These are phyloP conservation scores for Sicyos baderoa DNA, from an alignment of 306 rosid genomes.

Conservation along the genomic window DNA sequence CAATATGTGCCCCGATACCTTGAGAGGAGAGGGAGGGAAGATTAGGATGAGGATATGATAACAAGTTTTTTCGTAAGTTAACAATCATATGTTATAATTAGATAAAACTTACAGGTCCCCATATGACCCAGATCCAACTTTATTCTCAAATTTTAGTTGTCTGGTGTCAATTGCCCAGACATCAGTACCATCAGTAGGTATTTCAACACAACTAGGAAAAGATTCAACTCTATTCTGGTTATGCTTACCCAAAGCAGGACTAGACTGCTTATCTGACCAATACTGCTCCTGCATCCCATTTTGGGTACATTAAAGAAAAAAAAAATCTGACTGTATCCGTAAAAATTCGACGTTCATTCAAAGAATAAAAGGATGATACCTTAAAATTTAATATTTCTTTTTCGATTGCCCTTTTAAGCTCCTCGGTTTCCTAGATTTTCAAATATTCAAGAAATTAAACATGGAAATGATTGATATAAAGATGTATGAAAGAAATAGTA, in stretches of 20 bases:
- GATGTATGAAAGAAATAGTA: background rate
- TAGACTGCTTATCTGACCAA: conserved; percentile 46
- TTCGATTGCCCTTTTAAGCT: conserved; percentile 63
- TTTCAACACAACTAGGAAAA: conserved; percentile 49
- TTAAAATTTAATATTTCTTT: conserved; percentile 57
- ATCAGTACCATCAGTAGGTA: conserved; percentile 90
- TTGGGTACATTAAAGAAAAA: conserved; percentile 16
- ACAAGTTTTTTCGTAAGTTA: conserved; percentile 20
- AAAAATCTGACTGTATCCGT: background rate
- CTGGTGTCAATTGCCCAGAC: conserved; percentile 92
- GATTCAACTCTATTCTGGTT: conserved; percentile 41
- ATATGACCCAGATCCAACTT: conserved; percentile 93
- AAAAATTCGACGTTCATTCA: background rate
- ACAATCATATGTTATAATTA: conserved; percentile 23
- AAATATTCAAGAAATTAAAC: conserved; percentile 21
- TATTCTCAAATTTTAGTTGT: conserved; percentile 68
- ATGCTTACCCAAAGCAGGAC: conserved; percentile 37
- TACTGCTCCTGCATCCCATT: conserved; percentile 44
- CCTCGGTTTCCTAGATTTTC: conserved; percentile 77
- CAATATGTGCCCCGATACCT: conserved; percentile 91
- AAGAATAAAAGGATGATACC: conserved; percentile 33
- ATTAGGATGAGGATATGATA: conserved; percentile 29
- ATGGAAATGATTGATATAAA: background rate
- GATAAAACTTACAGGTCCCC: conserved; percentile 83
- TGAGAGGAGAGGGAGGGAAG: conserved; percentile 28